Conservation (phyloP, 2,329 filamentous ascomycete species). For the Arthrobotrys pseudoclavata region DNA sequence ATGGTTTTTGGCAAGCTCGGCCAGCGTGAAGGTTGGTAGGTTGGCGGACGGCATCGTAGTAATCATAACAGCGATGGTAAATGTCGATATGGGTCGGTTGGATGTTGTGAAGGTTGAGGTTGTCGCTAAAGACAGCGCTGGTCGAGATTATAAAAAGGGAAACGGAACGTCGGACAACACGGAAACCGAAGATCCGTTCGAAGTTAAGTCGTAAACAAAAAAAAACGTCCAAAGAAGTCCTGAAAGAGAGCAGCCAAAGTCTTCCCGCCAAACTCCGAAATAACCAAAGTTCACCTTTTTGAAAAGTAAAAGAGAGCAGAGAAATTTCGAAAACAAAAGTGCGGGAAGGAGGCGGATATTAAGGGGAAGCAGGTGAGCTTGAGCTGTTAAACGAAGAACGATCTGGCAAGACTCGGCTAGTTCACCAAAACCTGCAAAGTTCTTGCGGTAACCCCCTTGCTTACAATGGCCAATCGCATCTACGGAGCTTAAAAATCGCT, state of each 20-base stretch:
- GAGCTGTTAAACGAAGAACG: constrained; percentile 29
- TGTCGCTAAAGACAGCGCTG: background rate
- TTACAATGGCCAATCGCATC: constrained; percentile 35
- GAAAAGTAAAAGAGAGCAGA: constrained; percentile 7
- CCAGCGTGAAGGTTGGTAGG: constrained; percentile 83
- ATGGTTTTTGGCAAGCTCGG: constrained; percentile 81
- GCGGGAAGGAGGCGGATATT: constrained; percentile 39
- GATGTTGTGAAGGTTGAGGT: constrained; percentile 1
- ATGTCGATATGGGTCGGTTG: constrained; percentile 8
- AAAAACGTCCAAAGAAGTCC: constrained; percentile 8
- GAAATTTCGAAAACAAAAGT: background rate
- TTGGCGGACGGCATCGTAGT: constrained; percentile 79
- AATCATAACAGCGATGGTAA: constrained; percentile 6
- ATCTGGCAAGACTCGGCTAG: constrained; percentile 58
- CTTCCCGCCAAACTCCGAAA: constrained; percentile 46
- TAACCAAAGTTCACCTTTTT: background rate
- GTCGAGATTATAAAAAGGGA: constrained; percentile 31
- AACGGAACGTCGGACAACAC: constrained; percentile 51
- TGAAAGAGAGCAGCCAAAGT: constrained; percentile 19
- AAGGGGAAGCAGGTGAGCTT: constrained; percentile 45
- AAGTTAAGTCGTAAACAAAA: constrained; percentile 10
- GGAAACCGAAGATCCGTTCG: constrained; percentile 36
- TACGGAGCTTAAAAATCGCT: background rate
- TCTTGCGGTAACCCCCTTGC: constrained; percentile 33
- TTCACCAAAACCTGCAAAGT: constrained; percentile 34